Base-by-base conservation (phyloP, 768 basidiomycete species). In the Jaapia argillacea region DNA sequence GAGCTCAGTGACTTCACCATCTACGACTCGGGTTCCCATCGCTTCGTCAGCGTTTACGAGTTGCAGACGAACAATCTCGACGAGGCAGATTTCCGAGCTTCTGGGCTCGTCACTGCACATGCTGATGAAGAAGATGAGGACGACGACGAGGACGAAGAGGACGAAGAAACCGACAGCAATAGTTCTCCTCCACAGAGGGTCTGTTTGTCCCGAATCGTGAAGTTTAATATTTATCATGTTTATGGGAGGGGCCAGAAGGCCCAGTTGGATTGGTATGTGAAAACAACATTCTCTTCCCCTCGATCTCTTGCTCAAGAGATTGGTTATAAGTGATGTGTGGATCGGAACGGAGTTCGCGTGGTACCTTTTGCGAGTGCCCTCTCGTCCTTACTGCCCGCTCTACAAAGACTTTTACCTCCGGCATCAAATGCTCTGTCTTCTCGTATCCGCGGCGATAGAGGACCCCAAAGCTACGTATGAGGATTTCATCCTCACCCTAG, bases 101-200 rank as follows among this genome's bases (percentile, higher is more conserved):
- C 45, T 44, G 65, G 55, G 27, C 65, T 31, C 59, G 73, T 68
- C 22, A 61, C 54, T 5, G 58, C 49, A 42, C 69, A 50, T 60
- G 46, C 53, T 28, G 67, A 65, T 14, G 56, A 61, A 2, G 61
- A 62, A 0, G 54, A 60, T 18, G 51, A 61, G 1, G 50, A 54
- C 7, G 54, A 58, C 2, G 50, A 53, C 12, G 50, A 54, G 31
- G 38, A 44, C 41, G 50, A 51, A 1, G 51, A 50, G 2, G 58
- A 58, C 26, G 26, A 43, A 10, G 59, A 59, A 2, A 47, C 45
- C 13, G 54, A 57, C n/a, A 46, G 40, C 23, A 50, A 20, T n/a
- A n/a, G 41, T 96, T 93, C 57, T 98, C 93, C 58, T 65, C 99
- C 54, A 82, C 97, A 79, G 91, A 87, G 46, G 97, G 90, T 58